Conservation (phyloP, 257 asterid species). For the Parsonsia alboflavescens region DNA sequence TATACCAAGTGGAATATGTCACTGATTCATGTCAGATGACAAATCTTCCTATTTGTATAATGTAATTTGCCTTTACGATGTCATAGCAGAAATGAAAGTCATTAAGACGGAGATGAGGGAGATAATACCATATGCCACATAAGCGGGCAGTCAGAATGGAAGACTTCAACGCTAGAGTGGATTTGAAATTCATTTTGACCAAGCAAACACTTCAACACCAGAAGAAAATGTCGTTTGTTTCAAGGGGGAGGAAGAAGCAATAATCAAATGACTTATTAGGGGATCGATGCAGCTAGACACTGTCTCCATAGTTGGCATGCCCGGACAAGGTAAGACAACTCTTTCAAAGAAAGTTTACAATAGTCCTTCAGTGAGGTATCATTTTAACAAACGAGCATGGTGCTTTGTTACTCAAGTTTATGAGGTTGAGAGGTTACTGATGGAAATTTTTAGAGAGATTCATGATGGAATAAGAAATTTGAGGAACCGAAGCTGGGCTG, state of each 20-base stretch:
- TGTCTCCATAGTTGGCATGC: slow-evolving; percentile 7
- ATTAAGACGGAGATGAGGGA: neutral
- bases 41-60: neutral
- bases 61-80: neutral
- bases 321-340: slow-evolving; percentile 13
- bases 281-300: neutral
- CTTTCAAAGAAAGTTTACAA: slow-evolving; percentile 4
- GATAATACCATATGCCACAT: neutral
- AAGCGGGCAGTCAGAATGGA: neutral
- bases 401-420: slow-evolving; percentile 6
- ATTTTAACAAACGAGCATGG: neutral
- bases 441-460: neutral
- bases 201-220: neutral
- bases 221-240: neutral
- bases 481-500: neutral
- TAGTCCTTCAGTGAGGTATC: neutral
- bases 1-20: slow-evolving; percentile 7
- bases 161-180: neutral
- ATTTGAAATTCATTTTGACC: neutral
- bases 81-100: neutral
- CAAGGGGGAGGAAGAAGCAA: neutral
- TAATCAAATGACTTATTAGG: neutral
- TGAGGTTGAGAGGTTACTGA: neutral
- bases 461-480: neutral
- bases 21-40: neutral